phyloP scores from a whole-genome alignment of 2,329 filamentous ascomycete species.

The Botryotinia narcissicola region DNA sequence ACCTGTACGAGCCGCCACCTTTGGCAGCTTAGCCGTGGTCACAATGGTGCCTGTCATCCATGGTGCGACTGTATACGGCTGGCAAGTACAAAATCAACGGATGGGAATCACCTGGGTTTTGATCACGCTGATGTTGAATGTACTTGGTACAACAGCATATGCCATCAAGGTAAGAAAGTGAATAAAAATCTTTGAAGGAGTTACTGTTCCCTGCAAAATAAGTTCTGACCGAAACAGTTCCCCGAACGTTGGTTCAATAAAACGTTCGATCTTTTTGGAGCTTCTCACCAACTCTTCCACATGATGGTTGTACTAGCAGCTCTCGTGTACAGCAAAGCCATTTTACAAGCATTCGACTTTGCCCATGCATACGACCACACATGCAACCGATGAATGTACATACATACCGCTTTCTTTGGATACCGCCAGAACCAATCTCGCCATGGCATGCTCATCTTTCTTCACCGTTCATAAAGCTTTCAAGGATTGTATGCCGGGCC shows the following conservation, averaged over 20 bases:
- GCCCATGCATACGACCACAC: constrained; percentile 28
- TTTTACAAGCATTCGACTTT: constrained; percentile 42
- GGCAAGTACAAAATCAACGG: constrained; percentile 39
- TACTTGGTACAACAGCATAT: constrained; percentile 43
- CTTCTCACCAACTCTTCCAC: constrained; percentile 51
- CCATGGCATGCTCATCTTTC: neutral
- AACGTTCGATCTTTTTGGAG: constrained; percentile 47
- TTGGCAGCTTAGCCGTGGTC: constrained; percentile 43
- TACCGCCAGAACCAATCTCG: constrained; percentile 7
- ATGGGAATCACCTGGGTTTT: constrained; percentile 44
- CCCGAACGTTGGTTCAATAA: constrained; percentile 46
- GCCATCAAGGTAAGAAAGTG: constrained; percentile 35
- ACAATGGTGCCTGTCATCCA: constrained; percentile 44
- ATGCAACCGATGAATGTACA: constrained; percentile 11
- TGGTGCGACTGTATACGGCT: constrained; percentile 39
- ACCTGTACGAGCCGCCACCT: constrained; percentile 43
- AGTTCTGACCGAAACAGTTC: constrained; percentile 37
- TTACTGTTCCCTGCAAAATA: neutral
- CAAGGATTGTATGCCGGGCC: constrained; percentile 4
- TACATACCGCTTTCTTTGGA: constrained; percentile 10
- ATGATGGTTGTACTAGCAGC: constrained; percentile 46
- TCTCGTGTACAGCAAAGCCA: constrained; percentile 40
- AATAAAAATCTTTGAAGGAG: neutral
- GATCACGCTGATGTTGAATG: constrained; percentile 42
- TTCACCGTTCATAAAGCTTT: constrained; percentile 5